Evolutionary conservation across 371 early-diverging fungal genomes (phyloP).

Genomic region (Lichtheimia corymbifera): DNA sequence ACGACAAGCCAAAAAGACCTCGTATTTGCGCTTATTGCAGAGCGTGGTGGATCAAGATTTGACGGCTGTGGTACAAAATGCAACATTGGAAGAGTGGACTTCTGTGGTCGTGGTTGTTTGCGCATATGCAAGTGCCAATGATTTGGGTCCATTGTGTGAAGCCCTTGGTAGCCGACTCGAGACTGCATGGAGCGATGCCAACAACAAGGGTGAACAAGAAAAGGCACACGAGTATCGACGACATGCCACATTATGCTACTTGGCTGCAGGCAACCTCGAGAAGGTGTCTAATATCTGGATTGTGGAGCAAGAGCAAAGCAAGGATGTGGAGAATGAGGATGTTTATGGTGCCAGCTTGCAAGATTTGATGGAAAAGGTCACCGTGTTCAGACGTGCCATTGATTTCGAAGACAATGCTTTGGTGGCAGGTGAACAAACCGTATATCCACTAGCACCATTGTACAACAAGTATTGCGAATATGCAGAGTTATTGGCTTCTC

Average conservation of each 20-base stretch:
- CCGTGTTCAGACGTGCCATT: slow-evolving; percentile 89
- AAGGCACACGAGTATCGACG: slow-evolving; percentile 30
- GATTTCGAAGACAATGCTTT: slow-evolving; percentile 58
- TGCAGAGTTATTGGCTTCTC: slow-evolving; percentile 74
- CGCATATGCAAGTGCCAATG: slow-evolving; percentile 83
- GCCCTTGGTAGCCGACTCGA: slow-evolving; percentile 73
- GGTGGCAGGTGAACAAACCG: slow-evolving; percentile 59
- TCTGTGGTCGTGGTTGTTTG: slow-evolving; percentile 89
- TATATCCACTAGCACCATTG: slow-evolving; percentile 68
- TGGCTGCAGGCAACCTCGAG: slow-evolving; percentile 87
- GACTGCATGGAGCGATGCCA: slow-evolving; percentile 48
- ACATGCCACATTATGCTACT: slow-evolving; percentile 86
- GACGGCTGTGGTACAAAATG: slow-evolving; percentile 77
- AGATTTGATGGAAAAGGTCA: slow-evolving; percentile 85
- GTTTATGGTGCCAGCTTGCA: slow-evolving; percentile 57
- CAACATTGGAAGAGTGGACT: slow-evolving; percentile 86
- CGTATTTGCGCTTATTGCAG: slow-evolving; percentile 84
- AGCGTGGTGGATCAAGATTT: slow-evolving; percentile 82
- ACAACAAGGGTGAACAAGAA: slow-evolving; percentile 43
- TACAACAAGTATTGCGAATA: slow-evolving; percentile 90
- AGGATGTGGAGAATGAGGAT: slow-evolving; percentile 15
- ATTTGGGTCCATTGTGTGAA: slow-evolving; percentile 72
- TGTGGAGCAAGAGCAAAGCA: slow-evolving; percentile 40
- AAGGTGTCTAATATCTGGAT: slow-evolving; percentile 90
- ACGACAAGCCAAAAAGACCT: slow-evolving; percentile 46